Conservation (phyloP, 179 eudicot genomes). For the Silene noctiflora region DNA sequence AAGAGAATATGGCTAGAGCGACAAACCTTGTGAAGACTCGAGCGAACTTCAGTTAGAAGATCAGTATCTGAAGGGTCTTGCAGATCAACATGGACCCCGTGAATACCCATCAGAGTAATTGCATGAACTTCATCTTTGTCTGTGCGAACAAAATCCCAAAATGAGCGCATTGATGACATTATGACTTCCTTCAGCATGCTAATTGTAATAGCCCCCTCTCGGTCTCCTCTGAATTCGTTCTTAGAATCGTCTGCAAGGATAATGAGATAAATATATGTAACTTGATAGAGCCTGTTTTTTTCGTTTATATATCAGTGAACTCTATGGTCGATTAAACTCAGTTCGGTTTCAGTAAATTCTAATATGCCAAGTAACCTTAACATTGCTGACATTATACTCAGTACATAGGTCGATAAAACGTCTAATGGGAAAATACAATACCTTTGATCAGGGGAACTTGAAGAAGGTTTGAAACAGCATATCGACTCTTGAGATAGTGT, state of each 20-base stretch:
- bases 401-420: background rate
- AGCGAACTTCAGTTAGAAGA: slow-evolving; percentile 44
- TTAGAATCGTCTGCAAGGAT: slow-evolving; percentile 35
- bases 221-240: slow-evolving; percentile 32
- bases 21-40: slow-evolving; percentile 64
- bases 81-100: slow-evolving; percentile 34
- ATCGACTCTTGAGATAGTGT: slow-evolving; percentile 56
- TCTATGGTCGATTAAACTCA: too few species aligned
- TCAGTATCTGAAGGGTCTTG: slow-evolving; percentile 46
- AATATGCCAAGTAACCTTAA: too few species aligned
- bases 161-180: slow-evolving; percentile 55
- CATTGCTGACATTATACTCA: too few species aligned
- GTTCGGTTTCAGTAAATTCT: background rate
- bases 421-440: slow-evolving; percentile 8
- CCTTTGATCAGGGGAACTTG: slow-evolving; percentile 83
- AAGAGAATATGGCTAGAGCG: background rate
- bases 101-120: slow-evolving; percentile 36
- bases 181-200: slow-evolving; percentile 47
- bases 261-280: background rate
- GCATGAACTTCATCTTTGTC: slow-evolving; percentile 48
- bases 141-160: slow-evolving; percentile 68
- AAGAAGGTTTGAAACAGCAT: slow-evolving; percentile 42
- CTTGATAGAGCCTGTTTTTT: too few species aligned
- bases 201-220: slow-evolving; percentile 37
- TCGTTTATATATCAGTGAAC: too few species aligned